These are phyloP conservation scores for Globisporangium megalacanthum DNA, from an alignment of 352 stramenopile genomes.

Conservation along the genomic window DNA sequence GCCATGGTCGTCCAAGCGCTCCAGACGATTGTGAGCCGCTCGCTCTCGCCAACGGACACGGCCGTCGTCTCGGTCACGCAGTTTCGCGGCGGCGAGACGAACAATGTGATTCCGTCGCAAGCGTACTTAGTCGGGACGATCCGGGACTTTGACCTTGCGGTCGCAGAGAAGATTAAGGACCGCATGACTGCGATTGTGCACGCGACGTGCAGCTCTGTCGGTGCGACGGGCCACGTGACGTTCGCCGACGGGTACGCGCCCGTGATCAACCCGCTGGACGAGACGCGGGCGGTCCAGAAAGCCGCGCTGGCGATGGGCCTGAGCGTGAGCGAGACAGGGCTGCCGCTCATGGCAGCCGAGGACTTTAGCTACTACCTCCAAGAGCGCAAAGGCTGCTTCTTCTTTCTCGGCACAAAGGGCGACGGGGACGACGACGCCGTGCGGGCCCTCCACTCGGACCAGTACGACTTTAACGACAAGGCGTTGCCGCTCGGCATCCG, in stretches of 20 bases:
- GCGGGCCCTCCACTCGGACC: conserved; percentile 69
- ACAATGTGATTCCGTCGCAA: conserved; percentile 92
- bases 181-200: conserved; percentile 82
- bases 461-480: conserved; percentile 86
- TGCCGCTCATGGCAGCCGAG: conserved; percentile 92
- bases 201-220: conserved; percentile 79
- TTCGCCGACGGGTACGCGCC: conserved; percentile 72
- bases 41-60: conserved; percentile 86
- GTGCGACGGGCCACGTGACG: conserved; percentile 55
- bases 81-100: conserved; percentile 89
- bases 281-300: conserved; percentile 75
- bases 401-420: conserved; percentile 81
- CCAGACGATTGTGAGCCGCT: conserved; percentile 91
- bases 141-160: conserved; percentile 87
- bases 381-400: conserved; percentile 80
- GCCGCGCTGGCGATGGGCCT: conserved; percentile 64
- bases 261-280: conserved; percentile 73
- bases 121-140: conserved; percentile 90
- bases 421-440: conserved; percentile 43
- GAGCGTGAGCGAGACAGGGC: conserved; percentile 71
- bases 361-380: conserved; percentile 92
- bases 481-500: conserved; percentile 76
- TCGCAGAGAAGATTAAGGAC: conserved; percentile 75
- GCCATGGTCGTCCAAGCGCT: conserved; percentile 88
- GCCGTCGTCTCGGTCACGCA: conserved; percentile 91